Evolutionary conservation across 2,329 filamentous ascomycete species (phyloP).

Genomic region (Fusarium nanum): DNA sequence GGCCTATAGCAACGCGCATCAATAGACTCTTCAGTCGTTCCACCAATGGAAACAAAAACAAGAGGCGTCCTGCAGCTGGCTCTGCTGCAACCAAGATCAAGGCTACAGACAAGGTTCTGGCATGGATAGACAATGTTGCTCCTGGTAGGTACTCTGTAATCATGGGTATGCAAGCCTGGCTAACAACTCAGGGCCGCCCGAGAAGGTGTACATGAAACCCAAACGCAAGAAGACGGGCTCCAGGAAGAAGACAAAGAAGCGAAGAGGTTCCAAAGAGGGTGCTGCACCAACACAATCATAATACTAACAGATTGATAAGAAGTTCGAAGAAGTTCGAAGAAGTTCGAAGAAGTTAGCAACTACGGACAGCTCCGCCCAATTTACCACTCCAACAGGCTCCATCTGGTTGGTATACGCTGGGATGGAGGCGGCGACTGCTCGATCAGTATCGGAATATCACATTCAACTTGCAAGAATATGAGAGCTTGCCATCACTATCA

Average conservation of each 20-base stretch:
- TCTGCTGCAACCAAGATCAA: neutral
- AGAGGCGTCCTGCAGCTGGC: neutral
- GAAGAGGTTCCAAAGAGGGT: neutral
- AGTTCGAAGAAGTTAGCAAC: neutral
- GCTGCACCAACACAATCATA: neutral
- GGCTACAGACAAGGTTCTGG: neutral
- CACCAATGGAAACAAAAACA: neutral
- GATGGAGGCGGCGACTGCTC: too few relatives aligned
- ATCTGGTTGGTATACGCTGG: neutral
- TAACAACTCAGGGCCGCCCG: neutral
- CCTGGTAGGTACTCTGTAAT: neutral
- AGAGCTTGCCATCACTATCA: neutral
- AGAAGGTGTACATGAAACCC: neutral
- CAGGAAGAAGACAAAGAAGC: neutral
- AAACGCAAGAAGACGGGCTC: neutral
- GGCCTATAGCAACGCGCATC: neutral
- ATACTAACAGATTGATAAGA: too few relatives aligned
- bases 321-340: neutral
- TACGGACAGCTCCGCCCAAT: accelerated
- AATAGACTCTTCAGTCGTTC: neutral
- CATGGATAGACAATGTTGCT: neutral
- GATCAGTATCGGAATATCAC: neutral
- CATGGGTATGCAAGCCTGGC: neutral
- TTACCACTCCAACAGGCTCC: neutral
- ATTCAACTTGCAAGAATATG: neutral